Conservation (phyloP, 345 rosid species). For the Acer campestre region DNA sequence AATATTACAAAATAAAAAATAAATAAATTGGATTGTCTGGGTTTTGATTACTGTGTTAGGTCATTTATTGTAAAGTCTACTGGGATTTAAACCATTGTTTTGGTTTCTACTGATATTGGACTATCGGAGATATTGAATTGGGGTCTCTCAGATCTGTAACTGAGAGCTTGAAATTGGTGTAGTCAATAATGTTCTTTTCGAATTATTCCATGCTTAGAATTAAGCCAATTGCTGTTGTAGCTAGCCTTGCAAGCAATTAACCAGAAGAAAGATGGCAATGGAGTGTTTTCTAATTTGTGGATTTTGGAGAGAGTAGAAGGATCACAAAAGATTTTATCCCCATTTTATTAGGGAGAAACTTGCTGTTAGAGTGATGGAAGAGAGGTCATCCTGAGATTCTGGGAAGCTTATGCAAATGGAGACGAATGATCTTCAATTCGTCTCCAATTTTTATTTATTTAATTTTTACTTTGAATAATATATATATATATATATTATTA, state of each 20-base stretch:
- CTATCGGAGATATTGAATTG: conserved; percentile 70
- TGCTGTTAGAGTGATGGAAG: conserved; percentile 80
- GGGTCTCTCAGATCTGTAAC: conserved; percentile 83
- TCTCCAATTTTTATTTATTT: no score
- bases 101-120: conserved; percentile 70
- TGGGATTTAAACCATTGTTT: conserved; percentile 78
- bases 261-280: conserved; percentile 52
- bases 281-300: conserved; percentile 37
- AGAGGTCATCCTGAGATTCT: conserved; percentile 54
- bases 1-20: no score
- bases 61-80: conserved; percentile 79
- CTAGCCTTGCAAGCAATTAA: conserved; percentile 26
- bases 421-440: conserved; percentile 29
- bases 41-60: conserved; percentile 77
- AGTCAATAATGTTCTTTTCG: conserved; percentile 54
- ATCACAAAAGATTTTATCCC: conserved; percentile 61
- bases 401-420: conserved; percentile 58
- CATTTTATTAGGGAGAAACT: conserved; percentile 86
- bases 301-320: conserved; percentile 49
- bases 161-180: conserved; percentile 62
- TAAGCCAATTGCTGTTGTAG: conserved; percentile 32
- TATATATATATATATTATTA: no score
- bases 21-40: conserved; percentile 40
- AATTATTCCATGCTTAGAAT: conserved; percentile 39
- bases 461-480: no score